A percentile compares a stretch with the other conserved stretches of the same genome.
Conservation (phyloP, 208 protist genomes). For the Acanthamoeba castellanii region DNA sequence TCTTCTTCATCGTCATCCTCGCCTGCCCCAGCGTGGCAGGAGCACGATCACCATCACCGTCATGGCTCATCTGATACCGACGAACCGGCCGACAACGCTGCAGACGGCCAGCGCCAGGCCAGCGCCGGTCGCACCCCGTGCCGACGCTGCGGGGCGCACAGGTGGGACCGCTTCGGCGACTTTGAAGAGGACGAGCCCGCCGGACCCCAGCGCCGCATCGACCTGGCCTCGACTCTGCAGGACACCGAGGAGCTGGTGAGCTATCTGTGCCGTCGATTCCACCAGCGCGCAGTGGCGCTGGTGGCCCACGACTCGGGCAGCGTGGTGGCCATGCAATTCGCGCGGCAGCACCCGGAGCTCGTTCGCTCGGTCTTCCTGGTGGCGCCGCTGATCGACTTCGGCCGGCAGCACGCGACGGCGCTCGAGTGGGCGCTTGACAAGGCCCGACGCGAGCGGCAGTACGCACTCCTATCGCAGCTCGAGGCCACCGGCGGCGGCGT, state of each 20-base stretch:
- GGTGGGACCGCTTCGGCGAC: not conserved
- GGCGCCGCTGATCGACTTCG: slow-evolving; percentile 25
- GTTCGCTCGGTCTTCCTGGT: slow-evolving; percentile 10
- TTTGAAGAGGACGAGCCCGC: not conserved
- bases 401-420: not conserved
- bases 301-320: slow-evolving; percentile 53
- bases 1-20: not conserved
- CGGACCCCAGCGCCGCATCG: not conserved
- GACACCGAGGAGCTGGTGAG: slow-evolving; percentile 11
- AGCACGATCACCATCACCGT: not conserved
- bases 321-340: not conserved
- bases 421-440: not conserved
- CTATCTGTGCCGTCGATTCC: slow-evolving; percentile 26
- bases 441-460: not conserved
- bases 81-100: not conserved
- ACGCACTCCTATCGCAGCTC: not conserved
- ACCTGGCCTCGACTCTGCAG: not conserved
- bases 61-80: not conserved
- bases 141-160: not conserved
- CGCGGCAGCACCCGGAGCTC: slow-evolving; percentile 17
- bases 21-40: not conserved
- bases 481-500: not conserved
- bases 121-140: not conserved
- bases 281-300: not conserved
- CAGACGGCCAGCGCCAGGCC: not conserved